Evolutionary conservation across 2,329 filamentous ascomycete genomes (phyloP), one percentile per base, ranked within the genome.

Genomic region (Didymellaceae sp.): DNA sequence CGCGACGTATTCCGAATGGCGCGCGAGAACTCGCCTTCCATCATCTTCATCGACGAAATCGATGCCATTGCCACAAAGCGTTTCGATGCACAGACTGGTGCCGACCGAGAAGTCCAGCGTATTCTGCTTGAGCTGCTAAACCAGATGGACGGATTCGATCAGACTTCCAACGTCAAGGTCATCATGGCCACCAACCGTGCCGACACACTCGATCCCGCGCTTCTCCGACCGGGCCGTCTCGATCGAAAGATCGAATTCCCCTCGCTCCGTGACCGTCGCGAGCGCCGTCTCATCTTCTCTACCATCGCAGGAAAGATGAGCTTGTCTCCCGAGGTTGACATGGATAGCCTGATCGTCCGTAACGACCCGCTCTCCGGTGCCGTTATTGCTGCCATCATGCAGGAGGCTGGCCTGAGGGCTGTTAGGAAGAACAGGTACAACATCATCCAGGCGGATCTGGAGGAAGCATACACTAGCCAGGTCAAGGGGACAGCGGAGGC

Each of bases 181-280:
- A 99, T 99, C 79, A 99, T 99, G 94, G 94, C 94, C 62, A 99
- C 94, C 62, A 99, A 99, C 81, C 89, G 94, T 73, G 93, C 94
- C 61, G 94, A 97, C 75, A 99, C 94, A 6, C 83, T 99, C 59
- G 94, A 99, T 73, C 94, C 94, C 13, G 94, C 94, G 32, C 83
- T 99, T 55, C 85, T 99, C 55, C 91, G 94, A 66, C 94, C 94
- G 24, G 94, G 94, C 62, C 91, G 94, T 80, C 82, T 99, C 52
- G 94, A 99, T 77, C 85, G 94, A 71, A 99, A 99, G 83, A 99
- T 99, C 61, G 94, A 99, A 76, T 99, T 99, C 76, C 94, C 94
- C n/a, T 91, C 85, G 54, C 84, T 99, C 58, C 86, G 92, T 60
- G 94, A 99, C 73, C 88, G 94, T 64, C 88, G 94, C 68, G 94